Base-by-base conservation (phyloP, 2,329 filamentous ascomycete species). In the Fusarium buharicum region DNA sequence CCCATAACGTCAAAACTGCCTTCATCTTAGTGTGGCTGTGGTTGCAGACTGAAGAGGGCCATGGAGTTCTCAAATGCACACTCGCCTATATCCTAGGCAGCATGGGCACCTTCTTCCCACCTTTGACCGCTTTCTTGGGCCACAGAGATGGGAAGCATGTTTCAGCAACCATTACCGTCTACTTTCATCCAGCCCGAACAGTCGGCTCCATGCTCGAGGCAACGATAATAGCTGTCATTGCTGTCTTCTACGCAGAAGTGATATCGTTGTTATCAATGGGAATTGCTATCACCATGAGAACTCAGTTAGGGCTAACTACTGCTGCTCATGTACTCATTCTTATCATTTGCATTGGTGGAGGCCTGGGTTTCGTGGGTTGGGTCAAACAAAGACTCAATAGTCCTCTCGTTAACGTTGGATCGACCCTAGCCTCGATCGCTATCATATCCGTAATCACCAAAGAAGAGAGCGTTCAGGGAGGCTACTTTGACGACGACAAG, bases 361-460 rank as follows among this genome's bases (percentile, higher is more conserved):
- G 92, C 0, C 80, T 98, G 46, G 94, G 94, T 1, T 90, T 97
- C 65, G 84, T 97, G 24, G 93, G 91, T 38, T 96, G 92, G 92
- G 86, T 90, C 51, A 96, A 96, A 76, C 90, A 94, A 72, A 88
- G 81, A 67, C 82, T 92, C 58, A 91, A 90, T 58, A 88, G 90
- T 68, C 90, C 92, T 7, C 78, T 95, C 51, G 91, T 95, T 62
- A 93, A 93, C 71, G 90, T 94, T 31, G 91, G 90, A 43, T 92
- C 90, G 67, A 97, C 93, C 28, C 81, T 97, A 64, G 87, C 93
- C 7, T 94, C 92, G 30, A 87, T 98, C 55, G 92, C 92, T 45
- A 91, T 95, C 62, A 96, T 97, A 72, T 93, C 91, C 3, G 86
- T 96, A 40, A 80, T 97, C 60, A 97, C 94, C 11, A 96, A 96